Evolutionary conservation across 2,329 filamentous ascomycete species (phyloP), one percentile per base, ranked within the genome.

Genomic region (Juglanconis juglandina): DNA sequence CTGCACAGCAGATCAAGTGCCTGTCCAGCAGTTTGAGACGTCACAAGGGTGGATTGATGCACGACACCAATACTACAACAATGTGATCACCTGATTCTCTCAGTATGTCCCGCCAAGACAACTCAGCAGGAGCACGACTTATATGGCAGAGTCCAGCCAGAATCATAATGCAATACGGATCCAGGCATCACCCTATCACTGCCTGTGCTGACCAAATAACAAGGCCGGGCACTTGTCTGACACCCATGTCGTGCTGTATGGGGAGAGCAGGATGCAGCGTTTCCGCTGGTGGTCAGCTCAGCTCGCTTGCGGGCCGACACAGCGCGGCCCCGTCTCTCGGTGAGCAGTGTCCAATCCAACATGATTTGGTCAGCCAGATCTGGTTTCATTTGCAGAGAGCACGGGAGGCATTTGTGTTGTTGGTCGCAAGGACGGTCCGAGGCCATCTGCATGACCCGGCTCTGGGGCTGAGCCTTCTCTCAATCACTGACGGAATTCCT

Each of bases 181-280:
- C 61, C 42, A 63, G 61, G 61, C 61, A 63, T 51, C 61, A 55
- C 53, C 44, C 42, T 39, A 42, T 47, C 14, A 48, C 46, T 56
- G 54, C 46, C 54, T 56, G 17, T 48, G 54, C 34, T 48, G 54
- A 35, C 34, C 54, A 39, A 57, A 24, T 44, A 5, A 14, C 35
- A 37, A 49, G 32, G 10, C 47, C 55, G 30, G 34, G 46, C 54
- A 24, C 35, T 33, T 14, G 37, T 51, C 55, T 50, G 47, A 57
- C 35, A 50, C 47, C 37, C 46, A 6, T 50, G 54, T 34, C 14
- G 34, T n/a, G 24, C 39, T 2, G 10, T n/a, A 10, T 42, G 35
- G 14, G 14, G n/a, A 55, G n/a, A 24, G 5, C 14, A 9, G 39
- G 30, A 9, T 17, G 52, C 52, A 34, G 52, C 52, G 42, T 30